Base-by-base conservation (phyloP, 805 yeast genomes). In the Metschnikowia cerradonensis region DNA sequence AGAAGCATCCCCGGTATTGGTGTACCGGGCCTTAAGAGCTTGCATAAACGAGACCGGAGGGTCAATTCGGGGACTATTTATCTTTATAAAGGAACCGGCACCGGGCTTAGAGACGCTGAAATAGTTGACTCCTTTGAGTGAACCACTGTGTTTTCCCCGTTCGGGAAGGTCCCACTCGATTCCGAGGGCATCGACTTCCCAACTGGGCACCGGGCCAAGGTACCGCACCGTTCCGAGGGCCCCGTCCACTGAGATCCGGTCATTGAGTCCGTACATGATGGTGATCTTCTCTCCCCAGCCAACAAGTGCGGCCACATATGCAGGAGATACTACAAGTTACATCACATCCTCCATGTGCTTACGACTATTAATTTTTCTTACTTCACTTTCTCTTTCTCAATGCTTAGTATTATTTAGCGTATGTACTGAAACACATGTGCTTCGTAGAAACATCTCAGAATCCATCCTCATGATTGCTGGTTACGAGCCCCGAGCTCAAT, bases 101-200 rank as follows among this genome's bases (percentile, higher is more conserved):
- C 71, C 72, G 0, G 62, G n/a, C 52, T 67, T n/a, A 35, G 33
- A 6, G 26, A 65, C 49, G 59, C 55, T 33, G 63, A 91, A 91
- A 63, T 88, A 88, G 48, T 63, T 58, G 0, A 66, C 59, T 0
- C 84, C 88, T 19, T 78, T 71, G 26, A 81, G 53, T 1, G 62
- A 51, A 0, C 98, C 98, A 54, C 78, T 69, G 63, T 90, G 82
- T 59, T 84, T 88, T 1, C 97, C 97, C 34, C 90, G 71, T 0
- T 52, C 49, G 0, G 76, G 67, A 41, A 81, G 72, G 63, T 91
- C 97, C 97, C 97, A 91, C 64, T 91, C 96, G 3, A 91, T 75
- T 0, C 97, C 97, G 13, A 80, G 65, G 0, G 92, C 90, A 1
- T 56, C 38, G 0, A 65, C 70, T 4, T 67, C 67, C 96, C 96